Percentiles rank a stretch among this genome's conserved stretches.
These are phyloP conservation scores for Picea glauca DNA, from an alignment of 75 land plant genomes.

Conservation along the genomic window DNA sequence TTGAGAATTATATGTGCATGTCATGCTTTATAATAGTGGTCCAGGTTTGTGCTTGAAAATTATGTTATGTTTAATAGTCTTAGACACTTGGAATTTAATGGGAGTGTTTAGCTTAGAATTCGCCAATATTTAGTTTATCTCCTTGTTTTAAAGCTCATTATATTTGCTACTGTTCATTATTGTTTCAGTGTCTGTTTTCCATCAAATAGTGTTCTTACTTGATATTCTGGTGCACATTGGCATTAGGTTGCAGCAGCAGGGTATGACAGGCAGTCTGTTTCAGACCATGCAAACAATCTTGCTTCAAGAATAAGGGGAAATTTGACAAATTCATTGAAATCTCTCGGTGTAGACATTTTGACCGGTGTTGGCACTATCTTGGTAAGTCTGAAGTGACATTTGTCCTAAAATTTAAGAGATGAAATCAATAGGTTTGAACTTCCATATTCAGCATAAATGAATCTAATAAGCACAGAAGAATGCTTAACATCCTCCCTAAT, in stretches of 20 bases:
- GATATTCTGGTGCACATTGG: neutral
- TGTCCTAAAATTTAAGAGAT: neutral
- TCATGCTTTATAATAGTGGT: neutral
- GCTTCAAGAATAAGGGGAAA: constrained; percentile 84
- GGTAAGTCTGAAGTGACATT: constrained; percentile 33
- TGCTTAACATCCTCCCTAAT: neutral
- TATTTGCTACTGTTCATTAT: too few relatives aligned
- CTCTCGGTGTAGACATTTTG: constrained; percentile 92
- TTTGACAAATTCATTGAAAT: constrained; percentile 95
- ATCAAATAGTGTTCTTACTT: neutral
- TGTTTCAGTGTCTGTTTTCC: neutral
- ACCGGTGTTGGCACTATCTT: constrained; percentile 87
- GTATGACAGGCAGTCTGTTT: constrained; percentile 88
- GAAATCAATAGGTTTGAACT: neutral
- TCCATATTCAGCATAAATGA: neutral
- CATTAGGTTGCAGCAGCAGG: constrained; percentile 59
- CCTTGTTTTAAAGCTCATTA: too few relatives aligned
- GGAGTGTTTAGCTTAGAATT: neutral
- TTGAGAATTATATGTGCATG: neutral
- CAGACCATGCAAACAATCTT: constrained; percentile 95
- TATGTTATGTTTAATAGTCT: neutral
- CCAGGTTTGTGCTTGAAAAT: neutral
- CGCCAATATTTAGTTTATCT: too few relatives aligned
- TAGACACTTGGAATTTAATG: neutral
- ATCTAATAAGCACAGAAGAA: neutral